A percentile compares a stretch with the other conserved stretches of the same genome.
These are phyloP conservation scores for Blumeriella jaapii DNA, from an alignment of 2,329 filamentous ascomycete species.

Conservation along the genomic window DNA sequence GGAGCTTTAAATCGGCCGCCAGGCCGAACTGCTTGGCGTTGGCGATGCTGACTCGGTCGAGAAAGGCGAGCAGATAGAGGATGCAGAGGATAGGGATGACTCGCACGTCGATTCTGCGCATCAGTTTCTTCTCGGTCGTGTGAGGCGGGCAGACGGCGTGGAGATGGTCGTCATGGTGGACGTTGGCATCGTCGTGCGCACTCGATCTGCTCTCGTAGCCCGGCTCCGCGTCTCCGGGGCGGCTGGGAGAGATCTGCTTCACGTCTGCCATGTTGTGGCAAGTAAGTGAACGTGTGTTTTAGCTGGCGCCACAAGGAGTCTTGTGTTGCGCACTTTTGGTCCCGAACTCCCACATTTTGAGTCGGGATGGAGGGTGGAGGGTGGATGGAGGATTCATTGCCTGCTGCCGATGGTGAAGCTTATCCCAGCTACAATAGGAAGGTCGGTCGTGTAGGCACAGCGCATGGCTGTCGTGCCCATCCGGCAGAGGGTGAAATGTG, in stretches of 20 bases:
- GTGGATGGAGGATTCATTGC: no score
- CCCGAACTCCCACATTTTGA: slow-evolving; percentile 10
- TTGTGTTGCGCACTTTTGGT: slow-evolving; percentile 11
- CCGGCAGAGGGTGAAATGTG: no score
- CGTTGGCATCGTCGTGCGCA: slow-evolving; percentile 21
- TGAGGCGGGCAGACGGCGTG: slow-evolving; percentile 25
- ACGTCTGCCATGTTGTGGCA: slow-evolving; percentile 7
- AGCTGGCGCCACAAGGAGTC: neutral
- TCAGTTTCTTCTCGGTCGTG: slow-evolving; percentile 45
- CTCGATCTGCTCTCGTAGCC: slow-evolving; percentile 16
- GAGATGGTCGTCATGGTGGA: slow-evolving; percentile 15
- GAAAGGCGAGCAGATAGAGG: slow-evolving; percentile 59
- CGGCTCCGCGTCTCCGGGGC: slow-evolving; percentile 17
- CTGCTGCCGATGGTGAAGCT: no score
- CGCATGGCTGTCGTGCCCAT: no score
- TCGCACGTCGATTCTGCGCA: slow-evolving; percentile 58
- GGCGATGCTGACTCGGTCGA: slow-evolving; percentile 67
- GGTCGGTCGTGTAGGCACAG: no score
- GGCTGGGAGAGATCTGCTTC: slow-evolving; percentile 9
- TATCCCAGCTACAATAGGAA: no score
- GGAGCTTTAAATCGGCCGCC: slow-evolving; percentile 48
- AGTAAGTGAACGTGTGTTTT: neutral
- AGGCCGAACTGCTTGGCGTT: slow-evolving; percentile 63
- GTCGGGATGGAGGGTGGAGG: no score
- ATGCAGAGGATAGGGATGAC: slow-evolving; percentile 64